Evolutionary conservation across 2,329 filamentous ascomycete genomes (phyloP).

Genomic region (Emergomyces africanus): DNA sequence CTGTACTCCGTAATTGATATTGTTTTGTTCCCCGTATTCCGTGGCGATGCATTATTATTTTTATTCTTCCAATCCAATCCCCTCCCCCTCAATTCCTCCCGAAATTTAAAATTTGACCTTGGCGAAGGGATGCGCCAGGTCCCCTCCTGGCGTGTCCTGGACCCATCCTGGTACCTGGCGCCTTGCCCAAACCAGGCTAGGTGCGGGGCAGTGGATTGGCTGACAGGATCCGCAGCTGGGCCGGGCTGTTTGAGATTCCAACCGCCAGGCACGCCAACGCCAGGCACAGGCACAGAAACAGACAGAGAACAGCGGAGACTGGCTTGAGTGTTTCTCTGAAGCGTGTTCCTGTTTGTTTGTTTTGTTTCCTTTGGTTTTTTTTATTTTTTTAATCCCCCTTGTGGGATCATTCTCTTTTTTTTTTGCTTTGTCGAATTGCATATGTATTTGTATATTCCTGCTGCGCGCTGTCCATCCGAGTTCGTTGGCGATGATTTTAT

Average conservation of each 20-base stretch:
- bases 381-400: too few relatives aligned
- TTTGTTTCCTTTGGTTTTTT: too few relatives aligned
- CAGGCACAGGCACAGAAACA: neutral
- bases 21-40: too few relatives aligned
- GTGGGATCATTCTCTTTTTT: too few relatives aligned
- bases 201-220: neutral
- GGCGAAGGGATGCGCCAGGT: neutral
- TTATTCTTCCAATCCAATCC: too few relatives aligned
- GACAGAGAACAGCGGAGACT: too few relatives aligned
- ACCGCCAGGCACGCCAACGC: neutral
- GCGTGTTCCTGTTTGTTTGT: too few relatives aligned
- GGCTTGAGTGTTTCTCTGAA: too few relatives aligned
- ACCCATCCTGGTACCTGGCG: constrained; percentile 1
- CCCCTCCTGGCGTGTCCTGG: too few relatives aligned
- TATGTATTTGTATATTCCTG: neutral
- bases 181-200: neutral
- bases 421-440: neutral
- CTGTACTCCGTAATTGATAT: too few relatives aligned
- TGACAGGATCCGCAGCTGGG: neutral
- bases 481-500: neutral
- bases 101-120: neutral
- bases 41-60: too few relatives aligned
- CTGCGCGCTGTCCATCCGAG: neutral
- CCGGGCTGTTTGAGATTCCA: neutral
- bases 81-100: neutral